These are phyloP conservation scores for Candida wancherniae DNA, from an alignment of 805 yeast species.

Conservation along the genomic window DNA sequence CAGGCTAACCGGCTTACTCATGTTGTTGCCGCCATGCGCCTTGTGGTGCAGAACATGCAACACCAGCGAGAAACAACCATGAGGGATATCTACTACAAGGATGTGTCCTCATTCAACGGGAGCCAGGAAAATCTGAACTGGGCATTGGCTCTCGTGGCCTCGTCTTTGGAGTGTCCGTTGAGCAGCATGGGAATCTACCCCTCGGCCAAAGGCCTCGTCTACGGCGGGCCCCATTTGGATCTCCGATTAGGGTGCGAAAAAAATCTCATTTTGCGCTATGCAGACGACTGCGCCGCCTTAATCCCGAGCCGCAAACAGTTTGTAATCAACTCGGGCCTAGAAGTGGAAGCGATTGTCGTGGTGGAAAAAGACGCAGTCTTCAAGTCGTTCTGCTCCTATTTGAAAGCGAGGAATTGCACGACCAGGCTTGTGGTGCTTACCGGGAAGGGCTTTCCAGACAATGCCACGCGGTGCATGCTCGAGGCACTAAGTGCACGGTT, in stretches of 20 bases:
- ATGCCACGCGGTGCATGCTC: conserved; percentile 11
- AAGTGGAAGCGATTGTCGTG: conserved; percentile 18
- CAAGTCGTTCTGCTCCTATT: conserved; percentile 25
- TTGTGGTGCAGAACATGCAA: conserved; percentile 7
- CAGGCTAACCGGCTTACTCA: conserved; percentile 10
- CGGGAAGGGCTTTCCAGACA: conserved; percentile 18
- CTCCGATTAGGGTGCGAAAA: conserved; percentile 3
- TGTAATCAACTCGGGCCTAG: background rate
- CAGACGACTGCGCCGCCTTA: conserved; percentile 2
- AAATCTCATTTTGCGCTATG: conserved; percentile 1
- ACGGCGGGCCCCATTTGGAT: conserved; percentile 9
- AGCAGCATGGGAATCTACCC: conserved; percentile 9
- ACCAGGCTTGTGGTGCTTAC: conserved; percentile 7
- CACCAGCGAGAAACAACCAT: conserved; percentile 9
- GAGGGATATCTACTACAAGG: conserved; percentile 15
- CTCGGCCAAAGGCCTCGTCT: conserved; percentile 15
- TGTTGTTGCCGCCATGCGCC: conserved; percentile 6
- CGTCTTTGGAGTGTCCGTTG: conserved; percentile 4
- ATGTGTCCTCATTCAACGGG: conserved; percentile 13
- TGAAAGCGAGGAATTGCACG: conserved; percentile 4
- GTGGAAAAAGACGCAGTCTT: conserved; percentile 41
- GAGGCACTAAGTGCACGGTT: conserved; percentile 2
- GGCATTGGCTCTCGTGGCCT: conserved; percentile 5
- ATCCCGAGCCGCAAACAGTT: too few species aligned
- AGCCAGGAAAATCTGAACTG: conserved; percentile 12